Base-by-base conservation (phyloP, 139 green algal species). In the Asterochloris sp. region DNA sequence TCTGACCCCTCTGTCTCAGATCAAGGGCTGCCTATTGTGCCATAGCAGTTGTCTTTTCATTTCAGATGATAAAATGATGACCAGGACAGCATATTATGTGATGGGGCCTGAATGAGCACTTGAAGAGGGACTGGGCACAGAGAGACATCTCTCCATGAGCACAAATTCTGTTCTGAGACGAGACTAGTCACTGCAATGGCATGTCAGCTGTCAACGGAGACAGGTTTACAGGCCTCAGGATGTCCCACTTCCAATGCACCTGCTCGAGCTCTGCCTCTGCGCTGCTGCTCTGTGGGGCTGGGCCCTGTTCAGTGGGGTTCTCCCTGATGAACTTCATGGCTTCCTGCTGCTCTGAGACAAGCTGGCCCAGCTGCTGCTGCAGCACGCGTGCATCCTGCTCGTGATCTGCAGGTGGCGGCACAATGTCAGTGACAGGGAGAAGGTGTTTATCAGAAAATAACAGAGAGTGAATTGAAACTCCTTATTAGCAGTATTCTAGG, bases 171-270 rank as follows among this genome's bases (percentile, higher is more conserved):
- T 54, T 54, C 38, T 54, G 38, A 54, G 38, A 10, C 6, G 38
- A 6, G 38, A 54, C 38, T 54, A 6, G 38, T 54, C 38, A 54
- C 38, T 54, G 6, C 2, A 54, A 6, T 54, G 38, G 38, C 38
- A 54, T 54, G 38, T 54, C 38, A 54, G 38, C 38, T 54, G 38
- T 54, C 6, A 6, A 54, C 38, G 38, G 38, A 54, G 76, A 29
- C 60, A 80, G 23, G 54, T 0, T 80, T 19, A 69, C 76, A 69
- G 83, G 83, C 17, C 84, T 80, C 60, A 95, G 74, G 12, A 93
- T 80, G 38, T 92, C 89, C 90, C 90, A 94, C 79, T 95, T 95
- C 91, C 91, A 95, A 26, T 86, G 67, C 12, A 83, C 77, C 61
- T 61, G 78, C 29, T 78, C 60, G 26, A 76, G 54, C 78, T 62